Base-by-base conservation (phyloP, 176 grass and related monocot genomes). In the Chrysopogon serrulatus region DNA sequence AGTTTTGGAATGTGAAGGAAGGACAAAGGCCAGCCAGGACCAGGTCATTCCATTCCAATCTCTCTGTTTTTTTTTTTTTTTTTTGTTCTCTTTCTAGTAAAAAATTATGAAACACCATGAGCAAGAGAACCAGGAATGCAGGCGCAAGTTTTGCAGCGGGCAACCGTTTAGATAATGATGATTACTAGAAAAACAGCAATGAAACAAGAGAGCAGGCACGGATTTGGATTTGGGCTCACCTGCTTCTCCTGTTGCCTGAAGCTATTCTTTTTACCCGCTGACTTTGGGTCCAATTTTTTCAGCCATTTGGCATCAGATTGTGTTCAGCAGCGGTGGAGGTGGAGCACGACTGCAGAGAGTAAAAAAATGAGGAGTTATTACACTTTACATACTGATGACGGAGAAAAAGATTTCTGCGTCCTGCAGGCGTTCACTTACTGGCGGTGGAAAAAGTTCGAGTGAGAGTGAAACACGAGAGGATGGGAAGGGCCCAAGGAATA, bases 151-250 rank as follows among this genome's bases (percentile, higher is more conserved):
- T 71, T 71, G 39, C 39, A 71, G 68, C 37, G 13, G 68, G 39
- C 23, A 71, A 26, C 34, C 2, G 37, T 24, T 26, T 8, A 21
- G 32, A 33, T 21, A 37, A 71, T 16, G n/a, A n/a, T n/a, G n/a
- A n/a, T n/a, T n/a, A n/a, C n/a, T n/a, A 71, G 39, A 71, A 71
- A 71, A 71, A 43, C 39, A 71, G 68, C 39, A 71, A 43, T 39
- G 37, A 3, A 71, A 71, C 39, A 71, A 71, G 68, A 71, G 39
- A 71, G 39, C 39, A 44, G 68, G 68, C 68, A n/a, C 37, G 68
- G n/a, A 16, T 44, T 71, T 71, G 68, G n/a, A 16, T 44, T 71
- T 71, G 39, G 39, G 24, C 12, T 43, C 26, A 43, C n/a, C 39
- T 15, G 40, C 34, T 39, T 35, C 23, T 68, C 19, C 34, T 68